A percentile compares a stretch with the other conserved stretches of the same genome.
phyloP scores from a whole-genome alignment of 2,329 filamentous ascomycete species.

The Colletotrichum higginsianum region DNA sequence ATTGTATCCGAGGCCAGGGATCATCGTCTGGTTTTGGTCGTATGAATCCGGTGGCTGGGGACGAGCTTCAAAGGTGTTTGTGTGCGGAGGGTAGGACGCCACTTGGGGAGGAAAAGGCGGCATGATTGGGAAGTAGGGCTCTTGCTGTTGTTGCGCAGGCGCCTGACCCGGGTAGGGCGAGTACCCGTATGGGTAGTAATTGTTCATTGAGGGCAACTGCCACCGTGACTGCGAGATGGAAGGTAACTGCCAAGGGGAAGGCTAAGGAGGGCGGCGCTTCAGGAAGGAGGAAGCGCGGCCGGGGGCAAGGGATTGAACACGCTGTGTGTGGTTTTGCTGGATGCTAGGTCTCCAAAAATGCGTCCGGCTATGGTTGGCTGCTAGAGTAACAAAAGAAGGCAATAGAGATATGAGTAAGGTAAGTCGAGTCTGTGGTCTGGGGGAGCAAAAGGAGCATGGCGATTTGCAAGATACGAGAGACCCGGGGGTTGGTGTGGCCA shows the following conservation, averaged over 20 bases:
- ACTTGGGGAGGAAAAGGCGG: constrained; percentile 24
- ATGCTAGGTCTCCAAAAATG: not conserved
- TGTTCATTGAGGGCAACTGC: constrained; percentile 50
- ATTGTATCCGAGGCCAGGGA: constrained; percentile 47
- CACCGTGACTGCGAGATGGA: constrained; percentile 10
- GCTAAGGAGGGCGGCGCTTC: not conserved
- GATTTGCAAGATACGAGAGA: constrained; percentile 25
- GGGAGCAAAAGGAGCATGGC: constrained; percentile 32
- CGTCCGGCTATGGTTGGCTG: not conserved
- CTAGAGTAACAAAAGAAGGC: constrained; percentile 22
- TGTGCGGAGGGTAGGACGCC: constrained; percentile 22
- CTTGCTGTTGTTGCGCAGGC: constrained; percentile 26
- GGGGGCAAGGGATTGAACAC: not conserved
- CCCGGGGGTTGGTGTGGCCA: constrained; percentile 20
- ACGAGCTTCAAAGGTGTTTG: constrained; percentile 17
- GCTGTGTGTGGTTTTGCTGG: not conserved
- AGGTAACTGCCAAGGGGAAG: not conserved
- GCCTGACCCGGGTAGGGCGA: constrained; percentile 50
- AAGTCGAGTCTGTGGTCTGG: constrained; percentile 14
- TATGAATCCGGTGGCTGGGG: constrained; percentile 33
- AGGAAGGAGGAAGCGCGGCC: too few species aligned
- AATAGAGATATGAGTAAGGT: not conserved
- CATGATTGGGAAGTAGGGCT: constrained; percentile 37
- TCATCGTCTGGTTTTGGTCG: constrained; percentile 44
- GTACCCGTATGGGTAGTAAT: constrained; percentile 57